Percentiles rank a stretch among this genome's conserved stretches.
phyloP scores from a whole-genome alignment of 2,329 filamentous ascomycete genomes.

The Endoconidiophora laricicola region DNA sequence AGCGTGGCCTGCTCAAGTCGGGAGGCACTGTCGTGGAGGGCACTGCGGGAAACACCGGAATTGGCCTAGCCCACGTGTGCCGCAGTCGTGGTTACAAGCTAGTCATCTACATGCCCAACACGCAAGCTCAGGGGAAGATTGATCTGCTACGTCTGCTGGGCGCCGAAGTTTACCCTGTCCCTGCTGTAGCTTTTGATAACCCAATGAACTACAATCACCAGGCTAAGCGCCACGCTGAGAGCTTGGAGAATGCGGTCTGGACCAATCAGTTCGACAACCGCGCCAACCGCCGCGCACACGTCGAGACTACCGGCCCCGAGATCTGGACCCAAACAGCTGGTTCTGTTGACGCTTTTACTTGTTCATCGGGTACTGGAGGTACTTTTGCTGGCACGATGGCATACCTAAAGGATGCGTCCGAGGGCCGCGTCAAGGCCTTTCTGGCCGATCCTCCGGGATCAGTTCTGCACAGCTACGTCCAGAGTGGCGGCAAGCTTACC shows the following conservation, averaged over 20 bases:
- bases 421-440: constrained; percentile 68
- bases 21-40: constrained; percentile 94
- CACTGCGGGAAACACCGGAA: constrained; percentile 94
- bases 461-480: constrained; percentile 83
- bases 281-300: constrained; percentile 83
- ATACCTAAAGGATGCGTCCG: constrained; percentile 69
- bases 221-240: constrained; percentile 75
- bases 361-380: constrained; percentile 81
- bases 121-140: constrained; percentile 94
- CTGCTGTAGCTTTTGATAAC: constrained; percentile 89
- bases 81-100: constrained; percentile 80
- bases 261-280: constrained; percentile 98
- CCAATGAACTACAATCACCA: constrained; percentile 97
- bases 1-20: constrained; percentile 61
- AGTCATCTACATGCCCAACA: constrained; percentile 99
- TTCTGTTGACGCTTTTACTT: constrained; percentile 83
- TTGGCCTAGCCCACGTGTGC: constrained; percentile 93
- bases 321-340: constrained; percentile 88
- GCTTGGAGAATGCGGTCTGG: constrained; percentile 80
- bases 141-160: constrained; percentile 80
- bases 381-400: constrained; percentile 79
- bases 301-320: constrained; percentile 93
- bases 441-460: constrained; percentile 88
- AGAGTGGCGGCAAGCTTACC: constrained; percentile 64
- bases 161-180: constrained; percentile 89